Percentiles rank a stretch among this genome's conserved stretches.
Evolutionary conservation across 805 yeast genomes (phyloP).

Genomic region (Zygosaccharomyces bisporus): DNA sequence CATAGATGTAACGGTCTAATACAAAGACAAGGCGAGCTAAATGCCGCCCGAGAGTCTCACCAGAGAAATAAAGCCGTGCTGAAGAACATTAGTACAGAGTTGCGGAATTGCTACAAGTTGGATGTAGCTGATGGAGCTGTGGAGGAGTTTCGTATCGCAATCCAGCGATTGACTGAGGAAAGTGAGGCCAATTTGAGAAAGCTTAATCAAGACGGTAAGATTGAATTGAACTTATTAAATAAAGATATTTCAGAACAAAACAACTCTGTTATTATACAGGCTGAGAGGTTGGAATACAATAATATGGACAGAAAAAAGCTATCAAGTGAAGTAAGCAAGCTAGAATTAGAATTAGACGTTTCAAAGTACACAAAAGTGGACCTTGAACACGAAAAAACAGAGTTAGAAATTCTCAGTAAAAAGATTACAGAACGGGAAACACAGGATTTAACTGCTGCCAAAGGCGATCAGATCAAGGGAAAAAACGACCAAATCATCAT

Average conservation of each 20-base stretch:
- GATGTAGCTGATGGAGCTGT: background rate
- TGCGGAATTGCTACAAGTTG: background rate
- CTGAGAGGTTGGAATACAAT: constrained; percentile 42
- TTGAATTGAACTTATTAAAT: constrained; percentile 12
- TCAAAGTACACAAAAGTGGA: constrained; percentile 45
- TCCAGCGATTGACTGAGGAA: constrained; percentile 2
- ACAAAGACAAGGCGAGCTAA: constrained; percentile 53
- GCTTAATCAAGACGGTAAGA: constrained; percentile 16
- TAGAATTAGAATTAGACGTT: constrained; percentile 40
- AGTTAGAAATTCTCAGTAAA: constrained; percentile 39
- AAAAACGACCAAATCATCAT: constrained; percentile 38
- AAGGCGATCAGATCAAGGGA: constrained; percentile 38
- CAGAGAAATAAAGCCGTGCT: constrained; percentile 19
- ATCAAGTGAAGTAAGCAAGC: constrained; percentile 36
- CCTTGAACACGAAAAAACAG: constrained; percentile 43
- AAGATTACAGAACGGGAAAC: constrained; percentile 36
- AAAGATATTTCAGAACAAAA: constrained; percentile 19
- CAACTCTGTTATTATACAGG: constrained; percentile 29
- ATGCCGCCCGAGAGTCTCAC: constrained; percentile 39
- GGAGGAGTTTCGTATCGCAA: constrained; percentile 5
- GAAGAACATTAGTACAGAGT: constrained; percentile 5
- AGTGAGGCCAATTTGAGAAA: constrained; percentile 11
- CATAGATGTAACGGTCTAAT: constrained; percentile 38
- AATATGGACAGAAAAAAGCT: constrained; percentile 42
- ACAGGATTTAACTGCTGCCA: constrained; percentile 26